Percentiles rank a stretch among this genome's conserved stretches.
Evolutionary conservation across 192 early-diverging fungal genomes (phyloP).

Genomic region (Coemansia reversa): DNA sequence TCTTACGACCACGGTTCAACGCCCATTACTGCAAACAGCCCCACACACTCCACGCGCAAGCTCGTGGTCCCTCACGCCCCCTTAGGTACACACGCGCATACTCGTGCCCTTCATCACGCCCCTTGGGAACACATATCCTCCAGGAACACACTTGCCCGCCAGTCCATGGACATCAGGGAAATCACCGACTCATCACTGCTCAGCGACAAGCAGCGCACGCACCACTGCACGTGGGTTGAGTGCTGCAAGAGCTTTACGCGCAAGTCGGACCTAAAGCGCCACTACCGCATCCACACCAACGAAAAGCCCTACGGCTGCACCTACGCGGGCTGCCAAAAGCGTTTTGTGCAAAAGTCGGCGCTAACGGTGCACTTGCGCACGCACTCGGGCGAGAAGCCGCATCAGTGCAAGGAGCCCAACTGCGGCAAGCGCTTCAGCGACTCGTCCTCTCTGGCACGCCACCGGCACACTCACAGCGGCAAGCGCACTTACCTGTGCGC

Average conservation of each 20-base stretch:
- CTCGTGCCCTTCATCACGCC: neutral
- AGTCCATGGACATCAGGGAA: slow-evolving; percentile 40
- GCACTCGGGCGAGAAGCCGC: slow-evolving; percentile 76
- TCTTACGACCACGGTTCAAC: neutral
- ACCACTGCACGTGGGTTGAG: slow-evolving; percentile 57
- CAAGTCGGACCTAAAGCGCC: slow-evolving; percentile 73
- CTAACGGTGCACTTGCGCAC: slow-evolving; percentile 78
- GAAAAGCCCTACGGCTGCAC: slow-evolving; percentile 72
- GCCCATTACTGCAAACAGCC: slow-evolving; percentile 4
- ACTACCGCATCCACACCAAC: slow-evolving; percentile 77
- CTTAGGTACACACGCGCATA: neutral
- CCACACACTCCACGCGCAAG: neutral
- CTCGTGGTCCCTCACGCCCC: no score
- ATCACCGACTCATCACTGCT: slow-evolving; percentile 34
- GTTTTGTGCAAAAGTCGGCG: slow-evolving; percentile 84
- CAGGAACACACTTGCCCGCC: no score
- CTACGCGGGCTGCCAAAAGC: slow-evolving; percentile 69
- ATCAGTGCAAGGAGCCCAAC: slow-evolving; percentile 63
- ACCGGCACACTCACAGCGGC: slow-evolving; percentile 75
- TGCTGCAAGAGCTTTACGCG: slow-evolving; percentile 70
- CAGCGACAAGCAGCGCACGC: slow-evolving; percentile 43
- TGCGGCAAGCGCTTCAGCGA: slow-evolving; percentile 80
- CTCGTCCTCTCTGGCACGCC: slow-evolving; percentile 74
- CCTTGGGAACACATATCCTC: no score
- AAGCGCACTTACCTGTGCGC: slow-evolving; percentile 72